A percentile compares a stretch with the other conserved stretches of the same genome.
These are phyloP conservation scores for Torulaspora microellipsoides DNA, from an alignment of 805 yeast genomes.

Conservation along the genomic window DNA sequence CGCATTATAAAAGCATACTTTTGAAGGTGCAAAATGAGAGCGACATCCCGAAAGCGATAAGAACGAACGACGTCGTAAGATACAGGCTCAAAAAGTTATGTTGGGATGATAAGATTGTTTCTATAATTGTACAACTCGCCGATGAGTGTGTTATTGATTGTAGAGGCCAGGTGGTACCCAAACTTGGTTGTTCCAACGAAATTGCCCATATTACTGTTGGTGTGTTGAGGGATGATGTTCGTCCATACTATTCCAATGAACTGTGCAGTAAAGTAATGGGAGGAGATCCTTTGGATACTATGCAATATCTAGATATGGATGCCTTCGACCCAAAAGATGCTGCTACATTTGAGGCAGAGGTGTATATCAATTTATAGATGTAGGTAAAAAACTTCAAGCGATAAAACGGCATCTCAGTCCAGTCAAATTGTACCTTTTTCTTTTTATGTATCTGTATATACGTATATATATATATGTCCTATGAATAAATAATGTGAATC, in stretches of 20 bases:
- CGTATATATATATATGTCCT: background rate
- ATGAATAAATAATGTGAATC: background rate
- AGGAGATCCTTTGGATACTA: slow-evolving; percentile 3
- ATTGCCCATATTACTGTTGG: slow-evolving; percentile 74
- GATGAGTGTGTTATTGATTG: slow-evolving; percentile 13
- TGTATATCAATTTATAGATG: slow-evolving; percentile 19
- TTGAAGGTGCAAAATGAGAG: slow-evolving; percentile 2
- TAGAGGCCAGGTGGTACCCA: slow-evolving; percentile 11
- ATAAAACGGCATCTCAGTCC: too few relatives aligned
- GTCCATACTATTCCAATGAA: slow-evolving; percentile 51
- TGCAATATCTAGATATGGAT: slow-evolving; percentile 12
- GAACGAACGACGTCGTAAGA: slow-evolving; percentile 33
- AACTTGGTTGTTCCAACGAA: slow-evolving; percentile 38
- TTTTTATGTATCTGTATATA: background rate
- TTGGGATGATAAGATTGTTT: slow-evolving; percentile 49
- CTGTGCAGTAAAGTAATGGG: slow-evolving; percentile 27
- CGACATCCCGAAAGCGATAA: slow-evolving; percentile 13
- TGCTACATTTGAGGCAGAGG: slow-evolving; percentile 15
- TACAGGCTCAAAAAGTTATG: slow-evolving; percentile 43
- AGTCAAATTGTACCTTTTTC: background rate
- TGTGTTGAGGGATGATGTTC: slow-evolving; percentile 40
- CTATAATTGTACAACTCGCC: slow-evolving; percentile 44
- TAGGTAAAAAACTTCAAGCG: background rate
- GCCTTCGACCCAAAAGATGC: background rate
- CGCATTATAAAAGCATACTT: slow-evolving; percentile 19